Evolutionary conservation across 2,329 filamentous ascomycete genomes (phyloP).

Genomic region (Ophiostoma fasciatum): DNA sequence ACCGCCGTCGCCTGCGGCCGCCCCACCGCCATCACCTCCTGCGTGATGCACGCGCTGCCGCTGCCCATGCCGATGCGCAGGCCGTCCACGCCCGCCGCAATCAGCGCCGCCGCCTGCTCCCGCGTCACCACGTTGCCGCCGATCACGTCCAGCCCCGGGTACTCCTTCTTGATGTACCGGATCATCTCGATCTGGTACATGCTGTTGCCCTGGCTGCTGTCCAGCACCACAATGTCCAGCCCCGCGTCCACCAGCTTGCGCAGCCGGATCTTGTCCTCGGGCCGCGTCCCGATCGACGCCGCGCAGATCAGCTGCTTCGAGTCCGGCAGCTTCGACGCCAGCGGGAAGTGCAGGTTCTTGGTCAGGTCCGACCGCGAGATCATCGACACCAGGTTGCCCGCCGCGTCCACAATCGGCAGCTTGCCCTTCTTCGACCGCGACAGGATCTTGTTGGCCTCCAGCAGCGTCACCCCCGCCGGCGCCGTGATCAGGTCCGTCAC

Average conservation of each 20-base stretch:
- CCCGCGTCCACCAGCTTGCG: conserved; percentile 85
- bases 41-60: conserved; percentile 94
- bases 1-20: conserved; percentile 91
- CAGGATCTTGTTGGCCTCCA: conserved; percentile 85
- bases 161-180: conserved; percentile 82
- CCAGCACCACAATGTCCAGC: conserved; percentile 85
- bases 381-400: conserved; percentile 78
- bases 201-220: conserved; percentile 95
- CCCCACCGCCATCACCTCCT: conserved; percentile 98
- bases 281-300: conserved; percentile 87
- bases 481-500: conserved; percentile 93
- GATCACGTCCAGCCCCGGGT: conserved; percentile 81
- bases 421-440: conserved; percentile 97
- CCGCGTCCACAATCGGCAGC: conserved; percentile 76
- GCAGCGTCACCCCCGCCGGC: conserved; percentile 62
- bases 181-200: conserved; percentile 99
- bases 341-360: conserved; percentile 95
- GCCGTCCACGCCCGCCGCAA: conserved; percentile 88
- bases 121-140: conserved; percentile 97
- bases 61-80: conserved; percentile 98
- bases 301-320: conserved; percentile 97
- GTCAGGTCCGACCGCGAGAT: conserved; percentile 90
- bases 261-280: conserved; percentile 79
- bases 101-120: conserved; percentile 84
- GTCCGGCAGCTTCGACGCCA: conserved; percentile 88